phyloP scores from a whole-genome alignment of 2,329 filamentous ascomycete species.

The Cylindrodendrum hubeiense region DNA sequence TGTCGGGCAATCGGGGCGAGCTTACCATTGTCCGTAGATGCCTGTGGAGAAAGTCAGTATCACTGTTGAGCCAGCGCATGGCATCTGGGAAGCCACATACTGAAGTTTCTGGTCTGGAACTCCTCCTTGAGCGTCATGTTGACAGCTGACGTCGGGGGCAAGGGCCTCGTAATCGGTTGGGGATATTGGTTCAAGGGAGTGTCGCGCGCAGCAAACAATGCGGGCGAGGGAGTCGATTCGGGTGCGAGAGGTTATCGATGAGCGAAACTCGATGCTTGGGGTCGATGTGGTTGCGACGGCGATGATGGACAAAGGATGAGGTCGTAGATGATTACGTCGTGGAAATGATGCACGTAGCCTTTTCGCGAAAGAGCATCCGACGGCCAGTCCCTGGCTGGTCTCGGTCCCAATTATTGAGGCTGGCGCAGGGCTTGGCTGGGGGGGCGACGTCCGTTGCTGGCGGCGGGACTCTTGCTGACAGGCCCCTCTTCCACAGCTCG shows the following conservation, averaged over 20 bases:
- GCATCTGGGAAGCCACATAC: constrained; percentile 59
- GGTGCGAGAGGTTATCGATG: constrained; percentile 19
- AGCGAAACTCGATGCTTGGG: constrained; percentile 27
- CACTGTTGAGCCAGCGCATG: constrained; percentile 1
- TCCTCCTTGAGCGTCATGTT: constrained; percentile 80
- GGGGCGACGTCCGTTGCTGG: constrained; percentile 31
- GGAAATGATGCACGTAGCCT: constrained; percentile 51
- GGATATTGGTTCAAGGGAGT: constrained; percentile 15
- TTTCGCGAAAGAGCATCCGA: constrained; percentile 39
- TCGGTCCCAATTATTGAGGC: constrained; percentile 44
- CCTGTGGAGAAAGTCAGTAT: constrained; percentile 61
- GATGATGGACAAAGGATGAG: constrained; percentile 28
- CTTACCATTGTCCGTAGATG: constrained; percentile 83
- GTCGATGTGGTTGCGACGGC: constrained; percentile 36
- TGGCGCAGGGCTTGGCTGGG: constrained; percentile 42
- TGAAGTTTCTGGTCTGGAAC: constrained; percentile 80
- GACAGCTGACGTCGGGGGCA: constrained; percentile 47
- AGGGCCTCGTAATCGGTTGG: constrained; percentile 34
- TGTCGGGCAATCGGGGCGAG: constrained; percentile 16
- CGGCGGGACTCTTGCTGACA: constrained; percentile 16
- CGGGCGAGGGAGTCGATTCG: constrained; percentile 12
- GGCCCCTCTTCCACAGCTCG: constrained; percentile 13
- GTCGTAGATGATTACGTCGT: constrained; percentile 37
- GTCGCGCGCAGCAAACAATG: constrained; percentile 25
- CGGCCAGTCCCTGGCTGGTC: constrained; percentile 1